Evolutionary conservation across 441 rosid species (phyloP).

Genomic region (Populus hybrid): DNA sequence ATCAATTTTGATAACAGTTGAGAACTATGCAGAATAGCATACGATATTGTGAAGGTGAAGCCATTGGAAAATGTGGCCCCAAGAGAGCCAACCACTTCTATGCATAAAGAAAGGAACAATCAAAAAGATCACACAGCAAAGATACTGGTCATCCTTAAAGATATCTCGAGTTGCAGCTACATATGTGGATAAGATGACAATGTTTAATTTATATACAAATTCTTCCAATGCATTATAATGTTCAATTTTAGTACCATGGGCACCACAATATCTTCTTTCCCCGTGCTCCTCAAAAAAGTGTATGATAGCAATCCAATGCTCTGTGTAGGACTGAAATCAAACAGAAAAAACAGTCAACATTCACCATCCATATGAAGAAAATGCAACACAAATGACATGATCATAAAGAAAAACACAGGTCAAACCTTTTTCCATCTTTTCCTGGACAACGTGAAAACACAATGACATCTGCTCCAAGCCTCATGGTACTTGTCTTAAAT

Average conservation of each 20-base stretch:
- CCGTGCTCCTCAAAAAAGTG: conserved; percentile 84
- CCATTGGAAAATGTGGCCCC: not conserved
- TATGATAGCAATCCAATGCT: conserved; percentile 93
- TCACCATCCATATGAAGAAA: not conserved
- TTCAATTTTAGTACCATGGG: conserved; percentile 70
- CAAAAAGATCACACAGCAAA: not conserved
- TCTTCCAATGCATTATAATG: not conserved
- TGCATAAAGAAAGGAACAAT: not conserved
- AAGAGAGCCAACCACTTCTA: not conserved
- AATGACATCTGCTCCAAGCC: conserved; percentile 99
- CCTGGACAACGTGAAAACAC: conserved; percentile 85
- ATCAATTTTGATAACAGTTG: not conserved
- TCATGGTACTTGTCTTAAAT: conserved; percentile 97
- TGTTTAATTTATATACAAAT: not conserved
- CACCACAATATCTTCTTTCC: conserved; percentile 93
- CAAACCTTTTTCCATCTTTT: conserved; percentile 62
- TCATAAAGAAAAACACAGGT: not conserved
- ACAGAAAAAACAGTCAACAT: not conserved
- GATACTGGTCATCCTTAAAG: not conserved
- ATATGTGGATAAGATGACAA: not conserved
- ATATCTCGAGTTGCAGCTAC: not conserved
- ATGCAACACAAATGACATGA: not conserved
- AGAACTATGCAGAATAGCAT: not conserved
- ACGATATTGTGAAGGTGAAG: not conserved
- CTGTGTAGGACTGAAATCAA: conserved; percentile 65